Evolutionary conservation across 306 rosid species (phyloP), one percentile per base, ranked within the genome.

Genomic region (Bauhinia variegata): DNA sequence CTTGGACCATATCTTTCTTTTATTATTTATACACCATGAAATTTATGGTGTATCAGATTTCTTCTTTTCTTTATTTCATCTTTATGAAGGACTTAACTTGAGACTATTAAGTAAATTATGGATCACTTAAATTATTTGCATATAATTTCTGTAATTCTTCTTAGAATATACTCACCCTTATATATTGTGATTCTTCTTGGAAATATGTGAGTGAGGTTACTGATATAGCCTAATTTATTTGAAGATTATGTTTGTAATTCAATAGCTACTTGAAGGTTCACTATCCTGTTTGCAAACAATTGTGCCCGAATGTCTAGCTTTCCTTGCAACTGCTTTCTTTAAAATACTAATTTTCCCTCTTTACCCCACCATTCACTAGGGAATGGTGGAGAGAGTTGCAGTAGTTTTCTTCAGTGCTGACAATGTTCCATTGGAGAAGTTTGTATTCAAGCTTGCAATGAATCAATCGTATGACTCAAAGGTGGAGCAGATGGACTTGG

Each of bases 301-400:
- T 41, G n/a, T 36, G 41, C 33, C 12, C 44, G 23, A n/a, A 51
- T n/a, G 28, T 28, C 28, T 23, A 23, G 28, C 28, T 23, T 23
- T 23, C 28, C 28, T 23, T 23, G 41, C 41, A 36, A 36, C 41
- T 36, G 41, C 6, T 36, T 36, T 36, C 41, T 36, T 36, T 36
- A n/a, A 5, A 8, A 36, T 36, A 8, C 38, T 19, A 43, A 31
- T n/a, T 53, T 42, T 44, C 41, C 43, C 43, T 46, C 23, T 60
- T 54, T n/a, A n/a, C 15, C 54, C 18, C 79, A 49, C 39, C 44
- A 17, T 65, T 76, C 68, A 31, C 38, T 65, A 92, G 98, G 96
- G 90, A 41, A 44, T 86, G 75, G 96, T 93, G 56, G 97, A 93
- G 48, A 84, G 91, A 75, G 87, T 85, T 48, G 95, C 85, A 19